Percentiles rank a stretch among this genome's conserved stretches.
Conservation (phyloP, 2,329 filamentous ascomycete genomes). For the Diaporthe citrichinensis region DNA sequence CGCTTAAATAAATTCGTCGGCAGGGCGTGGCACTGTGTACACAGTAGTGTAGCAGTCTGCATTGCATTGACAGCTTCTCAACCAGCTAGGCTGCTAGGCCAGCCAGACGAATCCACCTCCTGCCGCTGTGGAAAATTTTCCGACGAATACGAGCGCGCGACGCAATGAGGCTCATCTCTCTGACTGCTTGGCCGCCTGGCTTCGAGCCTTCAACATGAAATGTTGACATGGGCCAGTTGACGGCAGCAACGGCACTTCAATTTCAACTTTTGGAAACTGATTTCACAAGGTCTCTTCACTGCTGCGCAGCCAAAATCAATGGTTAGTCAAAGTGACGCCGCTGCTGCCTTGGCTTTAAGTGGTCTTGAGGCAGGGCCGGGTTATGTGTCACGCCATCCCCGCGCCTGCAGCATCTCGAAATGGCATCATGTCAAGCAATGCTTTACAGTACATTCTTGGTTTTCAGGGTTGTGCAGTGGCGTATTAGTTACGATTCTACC, state of each 20-base stretch:
- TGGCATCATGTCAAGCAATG: background rate
- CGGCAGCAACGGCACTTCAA: constrained; percentile 5
- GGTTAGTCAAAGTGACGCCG: constrained; percentile 13
- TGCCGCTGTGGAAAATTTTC: constrained; percentile 14
- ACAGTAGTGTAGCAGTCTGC: background rate
- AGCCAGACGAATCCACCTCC: constrained; percentile 27
- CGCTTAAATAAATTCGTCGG: constrained; percentile 6
- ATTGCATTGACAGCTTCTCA: constrained; percentile 25
- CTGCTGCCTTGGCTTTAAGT: background rate
- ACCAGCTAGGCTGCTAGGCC: constrained; percentile 13
- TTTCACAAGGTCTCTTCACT: background rate
- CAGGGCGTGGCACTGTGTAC: constrained; percentile 9
- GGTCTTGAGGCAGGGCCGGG: background rate
- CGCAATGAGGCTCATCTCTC: constrained; percentile 30
- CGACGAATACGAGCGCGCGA: constrained; percentile 25
- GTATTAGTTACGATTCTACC: background rate
- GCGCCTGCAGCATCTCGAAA: background rate
- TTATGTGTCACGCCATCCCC: background rate
- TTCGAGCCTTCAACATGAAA: background rate
- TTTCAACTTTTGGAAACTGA: background rate
- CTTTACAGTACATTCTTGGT: background rate
- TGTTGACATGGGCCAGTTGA: background rate
- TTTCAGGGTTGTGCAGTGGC: background rate
- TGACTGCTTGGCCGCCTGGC: background rate
- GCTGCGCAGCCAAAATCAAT: background rate